Percentiles rank a stretch among this genome's conserved stretches.
These are phyloP conservation scores for Lactarius tabidus DNA, from an alignment of 768 basidiomycete genomes.

Conservation along the genomic window DNA sequence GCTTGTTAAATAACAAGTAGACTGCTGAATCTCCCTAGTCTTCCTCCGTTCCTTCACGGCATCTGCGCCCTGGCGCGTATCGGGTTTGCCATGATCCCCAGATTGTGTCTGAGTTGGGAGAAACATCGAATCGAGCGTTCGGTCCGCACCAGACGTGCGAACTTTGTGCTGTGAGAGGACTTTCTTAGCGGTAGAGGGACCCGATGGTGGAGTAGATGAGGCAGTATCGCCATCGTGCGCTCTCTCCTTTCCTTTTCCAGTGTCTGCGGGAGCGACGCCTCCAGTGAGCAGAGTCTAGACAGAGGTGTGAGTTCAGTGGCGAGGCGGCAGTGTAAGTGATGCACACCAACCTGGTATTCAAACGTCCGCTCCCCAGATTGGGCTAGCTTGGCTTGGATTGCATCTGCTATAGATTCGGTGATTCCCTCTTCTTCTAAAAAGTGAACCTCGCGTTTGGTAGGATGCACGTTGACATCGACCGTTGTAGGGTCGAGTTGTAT, in stretches of 20 bases:
- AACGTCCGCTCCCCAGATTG: conserved; percentile 42
- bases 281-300: conserved; percentile 58
- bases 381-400: conserved; percentile 64
- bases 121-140: conserved; percentile 96
- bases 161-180: conserved; percentile 84
- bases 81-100: conserved; percentile 14
- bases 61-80: conserved; percentile 11
- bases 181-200: conserved; percentile 40
- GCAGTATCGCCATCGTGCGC: conserved; percentile 10
- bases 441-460: conserved; percentile 94
- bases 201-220: conserved; percentile 2
- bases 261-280: conserved; percentile 29
- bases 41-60: conserved; percentile 10
- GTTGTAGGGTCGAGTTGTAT: conserved; percentile 79
- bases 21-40: conserved; percentile 43
- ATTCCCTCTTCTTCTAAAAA: conserved; percentile 90
- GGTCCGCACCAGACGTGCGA: conserved; percentile 78
- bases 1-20: conserved; percentile 72
- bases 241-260: conserved; percentile 22
- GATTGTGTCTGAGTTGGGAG: conserved; percentile 52
- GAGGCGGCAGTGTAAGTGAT: background rate
- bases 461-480: conserved; percentile 97
- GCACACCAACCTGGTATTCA: conserved; percentile 58
- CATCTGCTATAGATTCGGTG: conserved; percentile 69
- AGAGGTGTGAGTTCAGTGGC: background rate